These are phyloP conservation scores for Fomitopsis serialis DNA, from an alignment of 768 basidiomycete species.

Conservation along the genomic window DNA sequence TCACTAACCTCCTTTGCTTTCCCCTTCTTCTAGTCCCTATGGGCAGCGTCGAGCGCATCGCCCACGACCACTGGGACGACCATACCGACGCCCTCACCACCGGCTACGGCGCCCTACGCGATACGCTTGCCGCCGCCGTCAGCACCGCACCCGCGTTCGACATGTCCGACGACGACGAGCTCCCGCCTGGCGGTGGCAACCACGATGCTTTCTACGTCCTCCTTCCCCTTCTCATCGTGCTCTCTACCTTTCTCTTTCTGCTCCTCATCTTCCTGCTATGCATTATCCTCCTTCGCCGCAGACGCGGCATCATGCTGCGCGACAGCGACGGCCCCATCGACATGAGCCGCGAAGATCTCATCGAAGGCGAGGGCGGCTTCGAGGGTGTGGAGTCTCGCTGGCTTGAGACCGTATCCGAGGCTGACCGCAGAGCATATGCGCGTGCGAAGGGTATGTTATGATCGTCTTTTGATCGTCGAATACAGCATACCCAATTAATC, in stretches of 20 bases:
- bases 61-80: constrained; percentile 6
- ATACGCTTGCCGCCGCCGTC: background rate
- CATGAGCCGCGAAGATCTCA: constrained; percentile 85
- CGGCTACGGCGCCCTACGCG: constrained; percentile 7
- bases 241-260: constrained; percentile 89
- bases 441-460: constrained; percentile 75
- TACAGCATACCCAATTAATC: constrained; percentile 1
- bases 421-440: constrained; percentile 61
- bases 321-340: constrained; percentile 93
- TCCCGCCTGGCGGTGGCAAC: constrained; percentile 15
- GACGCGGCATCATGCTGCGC: constrained; percentile 71
- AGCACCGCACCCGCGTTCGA: background rate
- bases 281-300: constrained; percentile 74
- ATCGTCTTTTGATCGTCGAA: constrained; percentile 1
- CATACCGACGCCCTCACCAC: constrained; percentile 12
- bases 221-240: constrained; percentile 89
- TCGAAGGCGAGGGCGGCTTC: constrained; percentile 90
- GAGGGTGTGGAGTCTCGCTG: constrained; percentile 90
- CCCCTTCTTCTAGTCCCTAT: constrained; percentile 6
- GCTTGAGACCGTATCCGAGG: constrained; percentile 79
- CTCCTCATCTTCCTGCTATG: constrained; percentile 89
- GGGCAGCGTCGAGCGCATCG: constrained; percentile 5
- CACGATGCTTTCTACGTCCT: constrained; percentile 79
- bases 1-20: constrained; percentile 6
- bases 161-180: constrained; percentile 7